phyloP scores from a whole-genome alignment of 2,329 filamentous ascomycete genomes.

The Colletotrichum godetiae region DNA sequence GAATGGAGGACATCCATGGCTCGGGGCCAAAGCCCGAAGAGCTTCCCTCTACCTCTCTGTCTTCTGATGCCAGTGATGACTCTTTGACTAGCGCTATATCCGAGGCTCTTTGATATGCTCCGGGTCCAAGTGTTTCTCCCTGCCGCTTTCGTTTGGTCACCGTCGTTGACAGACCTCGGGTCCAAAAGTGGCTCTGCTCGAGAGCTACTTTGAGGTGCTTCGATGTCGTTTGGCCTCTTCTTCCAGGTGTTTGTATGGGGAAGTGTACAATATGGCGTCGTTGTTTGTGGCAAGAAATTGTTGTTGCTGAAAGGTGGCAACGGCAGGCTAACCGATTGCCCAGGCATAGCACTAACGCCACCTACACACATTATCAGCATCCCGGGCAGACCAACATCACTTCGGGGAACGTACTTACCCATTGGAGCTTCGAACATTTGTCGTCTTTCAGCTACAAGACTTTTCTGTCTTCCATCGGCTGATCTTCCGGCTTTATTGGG shows the following conservation, averaged over 20 bases:
- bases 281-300: not conserved
- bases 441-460: constrained; percentile 7
- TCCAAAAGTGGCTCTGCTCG: not conserved
- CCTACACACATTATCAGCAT: not conserved
- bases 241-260: not conserved
- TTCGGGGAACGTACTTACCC: not conserved
- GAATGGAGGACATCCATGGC: not conserved
- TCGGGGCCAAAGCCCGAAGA: not conserved
- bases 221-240: not conserved
- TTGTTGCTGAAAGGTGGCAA: not conserved
- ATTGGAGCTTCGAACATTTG: not conserved
- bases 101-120: not conserved
- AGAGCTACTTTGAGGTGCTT: not conserved
- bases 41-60: not conserved
- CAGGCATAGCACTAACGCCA: not conserved
- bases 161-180: not conserved
- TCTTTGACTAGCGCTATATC: not conserved
- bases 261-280: not conserved
- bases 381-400: not conserved
- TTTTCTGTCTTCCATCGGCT: not conserved
- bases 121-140: too few species aligned
- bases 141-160: too few species aligned
- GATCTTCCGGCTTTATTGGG: not conserved
- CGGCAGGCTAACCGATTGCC: not conserved
- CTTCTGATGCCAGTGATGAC: not conserved